Base-by-base conservation (phyloP, 1,284 basidiomycete genomes). In the Porogramme epimiltina region DNA sequence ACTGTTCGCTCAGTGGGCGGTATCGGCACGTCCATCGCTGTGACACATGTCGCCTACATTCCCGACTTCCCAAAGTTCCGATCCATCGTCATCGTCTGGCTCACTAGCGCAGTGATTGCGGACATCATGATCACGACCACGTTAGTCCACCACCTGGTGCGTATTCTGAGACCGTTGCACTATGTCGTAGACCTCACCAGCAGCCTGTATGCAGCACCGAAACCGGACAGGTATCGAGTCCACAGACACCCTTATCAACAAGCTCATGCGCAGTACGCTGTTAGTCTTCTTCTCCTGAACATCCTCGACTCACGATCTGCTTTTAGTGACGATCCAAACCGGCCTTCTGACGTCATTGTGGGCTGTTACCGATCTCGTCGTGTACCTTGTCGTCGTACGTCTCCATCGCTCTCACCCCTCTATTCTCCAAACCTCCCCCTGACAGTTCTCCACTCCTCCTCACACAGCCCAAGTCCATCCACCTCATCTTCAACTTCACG, bases 181-280 rank as follows among this genome's bases (percentile, higher is more conserved):
- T n/a, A 5, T 19, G 18, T 25, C 20, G 18, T 4, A 20, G 28
- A 34, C 38, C 37, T 34, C 45, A 73, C 24, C n/a, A n/a, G n/a
- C n/a, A n/a, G n/a, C n/a, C n/a, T n/a, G n/a, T n/a, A n/a, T 36
- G 3, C 48, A 77, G 74, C 65, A 66, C 51, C 67, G 60, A 31
- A 70, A 76, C 55, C 76, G 68, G 42, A 69, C 68, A 10, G 70
- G 69, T 6, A 66, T 68, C 42, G 45, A 64, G 10, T 49, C 55
- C 4, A 70, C 68, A 2, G 67, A 72, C 40, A 67, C 68, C 48
- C 42, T 66, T 18, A 58, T 71, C 33, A 67, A 70, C 55, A 64
- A 57, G 31, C 73, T 79, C 41, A 75, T 77, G 40, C 64, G 73
- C 52, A 39, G 77, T 78, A 55, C 49, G 72, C 65, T 2, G 10